Evolutionary conservation across 768 basidiomycete species (phyloP).

Genomic region (Hygrophorus pudorinus): DNA sequence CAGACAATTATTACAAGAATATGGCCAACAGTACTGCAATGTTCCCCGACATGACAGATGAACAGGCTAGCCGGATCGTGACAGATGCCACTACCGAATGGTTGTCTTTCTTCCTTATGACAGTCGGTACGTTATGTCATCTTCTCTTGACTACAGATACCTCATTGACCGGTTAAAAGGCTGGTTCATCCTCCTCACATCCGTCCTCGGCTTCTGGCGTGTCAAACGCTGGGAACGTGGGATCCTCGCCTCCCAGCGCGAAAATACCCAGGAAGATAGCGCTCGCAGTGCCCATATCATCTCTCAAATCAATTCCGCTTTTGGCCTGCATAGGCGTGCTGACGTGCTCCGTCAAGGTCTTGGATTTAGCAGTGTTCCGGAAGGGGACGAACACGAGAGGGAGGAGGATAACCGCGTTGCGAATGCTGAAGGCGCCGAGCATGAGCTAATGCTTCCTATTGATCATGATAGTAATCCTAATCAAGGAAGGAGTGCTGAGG

Average conservation of each 20-base stretch:
- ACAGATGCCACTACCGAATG: constrained; percentile 81
- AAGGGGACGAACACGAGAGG: background rate
- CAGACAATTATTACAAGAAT: constrained; percentile 31
- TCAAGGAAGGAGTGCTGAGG: constrained; percentile 30
- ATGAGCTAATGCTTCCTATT: constrained; percentile 30
- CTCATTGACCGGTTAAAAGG: constrained; percentile 11
- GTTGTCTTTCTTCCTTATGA: constrained; percentile 94
- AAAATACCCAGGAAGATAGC: constrained; percentile 17
- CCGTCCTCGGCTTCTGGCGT: constrained; percentile 83
- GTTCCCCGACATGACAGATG: constrained; percentile 2
- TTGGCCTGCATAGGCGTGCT: constrained; percentile 29
- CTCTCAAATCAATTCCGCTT: constrained; percentile 28
- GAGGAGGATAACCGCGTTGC: constrained; percentile 11
- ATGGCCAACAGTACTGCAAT: constrained; percentile 9
- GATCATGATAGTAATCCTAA: constrained; percentile 30
- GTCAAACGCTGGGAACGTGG: constrained; percentile 84
- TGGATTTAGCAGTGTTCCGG: constrained; percentile 19
- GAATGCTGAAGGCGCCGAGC: constrained; percentile 19
- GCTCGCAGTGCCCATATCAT: constrained; percentile 15
- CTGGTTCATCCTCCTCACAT: constrained; percentile 65
- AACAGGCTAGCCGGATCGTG: constrained; percentile 22
- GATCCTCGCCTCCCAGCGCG: constrained; percentile 50
- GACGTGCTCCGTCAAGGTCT: constrained; percentile 37
- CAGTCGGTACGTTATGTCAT: constrained; percentile 43
- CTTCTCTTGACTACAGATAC: background rate